Evolutionary conservation across 2,329 filamentous ascomycete species (phyloP), one percentile per base, ranked within the genome.

Genomic region (Beauveria sp.): DNA sequence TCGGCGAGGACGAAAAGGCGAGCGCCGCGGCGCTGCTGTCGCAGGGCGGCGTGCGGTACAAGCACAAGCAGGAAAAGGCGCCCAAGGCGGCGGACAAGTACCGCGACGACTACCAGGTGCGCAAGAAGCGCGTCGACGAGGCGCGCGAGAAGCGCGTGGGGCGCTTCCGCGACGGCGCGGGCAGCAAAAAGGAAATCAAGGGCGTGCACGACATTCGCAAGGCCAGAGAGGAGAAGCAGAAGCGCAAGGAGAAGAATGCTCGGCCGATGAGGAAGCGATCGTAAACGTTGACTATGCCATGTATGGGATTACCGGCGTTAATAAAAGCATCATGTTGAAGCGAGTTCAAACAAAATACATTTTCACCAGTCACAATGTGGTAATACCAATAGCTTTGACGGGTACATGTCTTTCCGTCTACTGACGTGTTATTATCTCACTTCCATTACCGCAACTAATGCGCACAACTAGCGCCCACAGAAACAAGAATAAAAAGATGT

Each of bases 81-180:
- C 95, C 96, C 65, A 98, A 97, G 81, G 86, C 91, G 69, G 92
- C 95, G 8, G 95, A 99, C 79, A 93, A 90, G 77, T 93, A 84
- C 75, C 84, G 95, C 64, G 92, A 93, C 73, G 93, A 99, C 76
- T 99, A 90, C 76, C 82, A 96, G 66, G 86, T 87, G 72, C 88
- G 90, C 78, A 96, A 95, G 87, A 93, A 93, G 87, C 87, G 91
- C 71, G 88, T 95, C 20, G 86, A 87, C 18, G 92, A 92, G 71
- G 93, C 93, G 51, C 89, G 89, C 76, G 90, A 97, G 80, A 92
- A 92, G 78, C 81, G 89, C 22, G 76, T 91, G 34, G 90, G 89
- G 56, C 83, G 85, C 65, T 93, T 88, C 78, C 85, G 80, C 72
- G 88, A 91, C 67, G 87, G 88, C 38, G 83, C 80, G 67, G 89